Conservation (phyloP, 1,139 yeast genomes). For the Suhomyces anneliseae region DNA sequence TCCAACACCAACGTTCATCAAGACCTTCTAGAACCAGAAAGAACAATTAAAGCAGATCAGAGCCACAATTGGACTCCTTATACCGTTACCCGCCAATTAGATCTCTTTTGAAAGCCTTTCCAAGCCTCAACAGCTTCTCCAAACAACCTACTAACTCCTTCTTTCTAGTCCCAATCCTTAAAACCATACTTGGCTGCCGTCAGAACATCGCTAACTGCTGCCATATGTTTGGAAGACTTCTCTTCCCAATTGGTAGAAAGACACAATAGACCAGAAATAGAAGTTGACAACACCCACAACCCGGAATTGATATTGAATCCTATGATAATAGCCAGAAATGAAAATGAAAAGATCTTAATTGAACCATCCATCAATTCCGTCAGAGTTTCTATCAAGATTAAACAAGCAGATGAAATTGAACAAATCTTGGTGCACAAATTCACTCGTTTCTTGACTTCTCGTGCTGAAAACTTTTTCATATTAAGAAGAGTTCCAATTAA, state of each 20-base stretch:
- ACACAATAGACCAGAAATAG: conserved; percentile 96
- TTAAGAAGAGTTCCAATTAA: conserved; percentile 87
- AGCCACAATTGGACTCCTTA: no score
- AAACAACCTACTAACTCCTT: conserved; percentile 2
- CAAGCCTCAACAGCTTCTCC: no score
- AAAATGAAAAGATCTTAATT: conserved; percentile 86
- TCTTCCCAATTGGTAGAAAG: conserved; percentile 95
- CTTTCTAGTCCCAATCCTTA: conserved; percentile 75
- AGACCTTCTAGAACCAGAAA: no score
- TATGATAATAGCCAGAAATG: conserved; percentile 88
- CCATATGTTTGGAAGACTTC: conserved; percentile 91
- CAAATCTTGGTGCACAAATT: conserved; percentile 90
- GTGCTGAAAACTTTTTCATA: conserved; percentile 93
- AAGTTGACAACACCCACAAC: conserved; percentile 61
- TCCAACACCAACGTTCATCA: no score
- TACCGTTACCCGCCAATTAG: no score
- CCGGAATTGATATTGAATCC: conserved; percentile 88
- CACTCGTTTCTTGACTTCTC: conserved; percentile 86
- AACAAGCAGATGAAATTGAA: conserved; percentile 98
- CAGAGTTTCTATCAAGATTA: conserved; percentile 85
- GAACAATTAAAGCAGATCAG: no score
- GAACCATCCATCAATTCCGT: conserved; percentile 93
- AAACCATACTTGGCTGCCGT: conserved; percentile 95
- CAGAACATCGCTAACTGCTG: conserved; percentile 90
- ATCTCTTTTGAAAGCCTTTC: no score